A percentile compares a stretch with the other conserved stretches of the same genome.
These are phyloP conservation scores for Salix suchowensis DNA, from an alignment of 345 rosid species.

Conservation along the genomic window DNA sequence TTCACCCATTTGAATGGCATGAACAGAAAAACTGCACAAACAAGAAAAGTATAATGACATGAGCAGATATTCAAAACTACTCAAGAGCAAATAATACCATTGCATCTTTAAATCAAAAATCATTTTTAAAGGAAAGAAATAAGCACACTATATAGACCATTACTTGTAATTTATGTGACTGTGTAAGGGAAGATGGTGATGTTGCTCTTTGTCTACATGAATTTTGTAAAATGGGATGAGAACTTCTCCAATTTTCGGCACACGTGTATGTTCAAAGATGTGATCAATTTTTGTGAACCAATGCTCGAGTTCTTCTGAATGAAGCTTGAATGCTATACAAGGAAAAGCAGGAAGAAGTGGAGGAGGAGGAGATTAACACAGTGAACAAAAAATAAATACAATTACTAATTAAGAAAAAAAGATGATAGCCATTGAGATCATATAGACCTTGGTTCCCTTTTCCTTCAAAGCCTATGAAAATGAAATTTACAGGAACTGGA, in stretches of 20 bases:
- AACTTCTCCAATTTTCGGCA: conserved; percentile 69
- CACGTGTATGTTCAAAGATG: conserved; percentile 79
- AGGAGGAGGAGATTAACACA: not conserved
- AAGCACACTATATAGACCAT: not conserved
- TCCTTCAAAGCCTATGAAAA: conserved; percentile 94
- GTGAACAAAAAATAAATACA: not conserved
- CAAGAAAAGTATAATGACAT: conserved; percentile 1
- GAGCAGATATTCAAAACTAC: not conserved
- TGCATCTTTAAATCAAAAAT: conserved; percentile 5
- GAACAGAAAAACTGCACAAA: conserved; percentile 76
- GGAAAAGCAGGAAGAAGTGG: conserved; percentile 11
- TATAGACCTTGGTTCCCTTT: conserved; percentile 86
- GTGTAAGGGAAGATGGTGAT: conserved; percentile 66
- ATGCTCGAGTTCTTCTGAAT: conserved; percentile 80
- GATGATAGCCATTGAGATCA: not conserved
- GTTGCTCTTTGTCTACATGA: conserved; percentile 51
- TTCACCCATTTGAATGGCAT: conserved; percentile 88
- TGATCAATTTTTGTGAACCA: conserved; percentile 95
- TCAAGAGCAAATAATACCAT: conserved; percentile 6
- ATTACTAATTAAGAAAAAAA: not conserved
- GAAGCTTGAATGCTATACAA: conserved; percentile 66
- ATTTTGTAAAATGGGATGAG: conserved; percentile 70
- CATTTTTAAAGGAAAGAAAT: conserved; percentile 2
- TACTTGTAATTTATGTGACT: conserved; percentile 91
- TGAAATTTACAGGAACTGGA: conserved; percentile 91